A percentile compares a stretch with the other conserved stretches of the same genome.
Conservation (phyloP, 1,139 yeast genomes). For the Debaryomyces coudertii region DNA sequence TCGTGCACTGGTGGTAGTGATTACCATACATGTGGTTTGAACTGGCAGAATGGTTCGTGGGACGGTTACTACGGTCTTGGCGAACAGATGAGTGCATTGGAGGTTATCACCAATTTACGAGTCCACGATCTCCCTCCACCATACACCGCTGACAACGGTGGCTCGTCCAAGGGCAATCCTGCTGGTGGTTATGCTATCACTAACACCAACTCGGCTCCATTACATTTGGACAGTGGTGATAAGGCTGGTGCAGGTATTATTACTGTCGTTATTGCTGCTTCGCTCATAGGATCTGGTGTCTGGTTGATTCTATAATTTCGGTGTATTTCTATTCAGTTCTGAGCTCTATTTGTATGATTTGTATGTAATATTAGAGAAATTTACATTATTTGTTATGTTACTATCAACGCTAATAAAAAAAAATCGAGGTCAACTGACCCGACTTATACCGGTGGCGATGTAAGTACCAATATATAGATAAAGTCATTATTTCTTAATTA, state of each 20-base stretch:
- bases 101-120: conserved; percentile 67
- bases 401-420: neutral
- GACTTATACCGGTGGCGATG: conserved; percentile 14
- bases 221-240: conserved; percentile 63
- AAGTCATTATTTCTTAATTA: neutral
- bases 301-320: conserved; percentile 60
- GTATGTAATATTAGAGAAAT: neutral
- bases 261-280: conserved; percentile 71
- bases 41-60: conserved; percentile 71
- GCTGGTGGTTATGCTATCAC: conserved; percentile 59
- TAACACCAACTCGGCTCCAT: conserved; percentile 42
- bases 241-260: conserved; percentile 88
- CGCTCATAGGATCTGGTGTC: conserved; percentile 63
- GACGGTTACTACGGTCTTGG: conserved; percentile 88
- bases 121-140: conserved; percentile 59
- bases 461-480: neutral
- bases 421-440: conserved; percentile 8
- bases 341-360: neutral
- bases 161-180: conserved; percentile 59
- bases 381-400: conserved; percentile 1
- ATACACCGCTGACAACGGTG: conserved; percentile 60
- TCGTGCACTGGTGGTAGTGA: conserved; percentile 87
- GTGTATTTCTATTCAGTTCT: conserved; percentile 4
- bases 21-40: conserved; percentile 86
- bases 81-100: conserved; percentile 89